A percentile compares a stretch with the other conserved stretches of the same genome.
Evolutionary conservation across 2,329 filamentous ascomycete genomes (phyloP).

Genomic region (Fusarium lyarnte): DNA sequence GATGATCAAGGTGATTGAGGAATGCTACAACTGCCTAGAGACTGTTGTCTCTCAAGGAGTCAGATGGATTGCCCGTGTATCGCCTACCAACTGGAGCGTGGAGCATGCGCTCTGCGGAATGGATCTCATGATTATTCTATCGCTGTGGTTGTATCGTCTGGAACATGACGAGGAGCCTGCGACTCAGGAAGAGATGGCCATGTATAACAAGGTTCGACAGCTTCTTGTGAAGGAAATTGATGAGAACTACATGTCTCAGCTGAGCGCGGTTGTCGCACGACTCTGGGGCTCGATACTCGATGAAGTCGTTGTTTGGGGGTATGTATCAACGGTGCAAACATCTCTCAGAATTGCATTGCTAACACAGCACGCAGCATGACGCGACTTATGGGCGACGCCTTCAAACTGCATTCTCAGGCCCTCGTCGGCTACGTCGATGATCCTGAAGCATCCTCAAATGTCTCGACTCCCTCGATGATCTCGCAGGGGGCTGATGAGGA

Average conservation of each 20-base stretch:
- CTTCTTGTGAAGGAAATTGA: slow-evolving; percentile 92
- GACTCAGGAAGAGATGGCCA: slow-evolving; percentile 81
- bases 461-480: slow-evolving; percentile 76
- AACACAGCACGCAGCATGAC: slow-evolving; percentile 71
- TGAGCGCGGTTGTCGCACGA: slow-evolving; percentile 94
- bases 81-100: slow-evolving; percentile 98
- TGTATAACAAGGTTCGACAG: slow-evolving; percentile 92
- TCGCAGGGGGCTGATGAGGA: slow-evolving; percentile 77
- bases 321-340: slow-evolving; percentile 59
- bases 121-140: slow-evolving; percentile 97
- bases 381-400: slow-evolving; percentile 96
- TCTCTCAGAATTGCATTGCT: slow-evolving; percentile 18
- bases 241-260: slow-evolving; percentile 80
- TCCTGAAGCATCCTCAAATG: slow-evolving; percentile 73
- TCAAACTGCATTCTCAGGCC: slow-evolving; percentile 95
- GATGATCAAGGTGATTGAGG: slow-evolving; percentile 98
- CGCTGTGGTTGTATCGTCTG: slow-evolving; percentile 97
- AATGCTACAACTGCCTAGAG: slow-evolving; percentile 97
- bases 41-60: slow-evolving; percentile 94
- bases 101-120: slow-evolving; percentile 97
- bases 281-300: slow-evolving; percentile 99
- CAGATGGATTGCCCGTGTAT: slow-evolving; percentile 97
- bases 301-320: slow-evolving; percentile 99
- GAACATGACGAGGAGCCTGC: slow-evolving; percentile 97
- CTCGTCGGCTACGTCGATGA: slow-evolving; percentile 95